A percentile compares a stretch with the other conserved stretches of the same genome.
phyloP scores from a whole-genome alignment of 1,139 yeast genomes.

The Arxiozyma slooffiae region DNA sequence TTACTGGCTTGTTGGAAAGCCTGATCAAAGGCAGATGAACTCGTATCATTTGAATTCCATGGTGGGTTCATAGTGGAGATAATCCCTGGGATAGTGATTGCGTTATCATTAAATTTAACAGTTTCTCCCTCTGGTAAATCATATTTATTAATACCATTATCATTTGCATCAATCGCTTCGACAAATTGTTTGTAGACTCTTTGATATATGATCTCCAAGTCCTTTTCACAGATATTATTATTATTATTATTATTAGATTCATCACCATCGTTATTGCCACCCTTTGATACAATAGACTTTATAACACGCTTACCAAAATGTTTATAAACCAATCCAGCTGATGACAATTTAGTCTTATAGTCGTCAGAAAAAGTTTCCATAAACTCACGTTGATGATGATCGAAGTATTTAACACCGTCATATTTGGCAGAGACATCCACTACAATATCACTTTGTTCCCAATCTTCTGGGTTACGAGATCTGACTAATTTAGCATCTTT shows the following conservation, averaged over 20 bases:
- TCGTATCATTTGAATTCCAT: constrained; percentile 54
- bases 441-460: constrained; percentile 85
- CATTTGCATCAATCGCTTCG: constrained; percentile 92
- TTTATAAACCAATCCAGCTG: constrained; percentile 90
- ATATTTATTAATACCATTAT: constrained; percentile 79
- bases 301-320: constrained; percentile 85
- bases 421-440: constrained; percentile 94
- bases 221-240: constrained; percentile 31
- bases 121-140: constrained; percentile 38
- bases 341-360: constrained; percentile 69
- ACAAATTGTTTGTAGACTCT: constrained; percentile 77
- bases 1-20: constrained; percentile 63
- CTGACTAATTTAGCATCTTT: constrained; percentile 60
- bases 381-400: constrained; percentile 89
- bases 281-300: constrained; percentile 31
- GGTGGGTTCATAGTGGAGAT: constrained; percentile 74
- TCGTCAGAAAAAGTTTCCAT: constrained; percentile 51
- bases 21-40: constrained; percentile 57
- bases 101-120: constrained; percentile 44
- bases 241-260: constrained; percentile 32
- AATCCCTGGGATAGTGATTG: constrained; percentile 70
- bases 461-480: constrained; percentile 69
- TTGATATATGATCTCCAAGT: constrained; percentile 55
- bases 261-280: constrained; percentile 30
- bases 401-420: constrained; percentile 79